Base-by-base conservation (phyloP, 202 grass and related monocot species). In the Saccharum hybrid region DNA sequence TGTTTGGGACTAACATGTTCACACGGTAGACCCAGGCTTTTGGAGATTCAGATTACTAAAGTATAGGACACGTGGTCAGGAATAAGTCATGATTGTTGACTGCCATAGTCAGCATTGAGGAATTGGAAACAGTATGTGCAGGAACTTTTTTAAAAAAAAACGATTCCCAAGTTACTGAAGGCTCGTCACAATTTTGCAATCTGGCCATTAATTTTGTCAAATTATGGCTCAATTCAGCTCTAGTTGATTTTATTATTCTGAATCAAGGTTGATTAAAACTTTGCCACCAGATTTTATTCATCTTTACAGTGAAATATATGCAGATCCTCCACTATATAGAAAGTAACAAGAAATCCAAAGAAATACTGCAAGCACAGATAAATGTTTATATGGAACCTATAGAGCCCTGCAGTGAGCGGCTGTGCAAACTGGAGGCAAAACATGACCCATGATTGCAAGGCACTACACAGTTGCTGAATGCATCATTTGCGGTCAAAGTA, bases 221-320 rank as follows among this genome's bases (percentile, higher is more conserved):
- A 59, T 57, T 41, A 80, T 59, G 9, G 8, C 10, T 37, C 12
- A 8, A 12, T 6, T 0, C 2, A 68, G 14, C 31, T 52, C 63
- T 40, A 51, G n/a, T 51, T 16, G n/a, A 39, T 52, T 67, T 64
- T 64, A 16, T 49, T 11, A 74, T 42, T 31, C 28, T 65, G 16
- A 63, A 77, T 36, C 26, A 19, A 68, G 30, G 75, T 21, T n/a
- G 63, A 46, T 8, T 61, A 52, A 67, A 83, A 7, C 28, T 73
- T 63, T 69, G n/a, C 22, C 41, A 71, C 41, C 69, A 22, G 34
- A n/a, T 10, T 7, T 11, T n/a, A 49, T 15, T 36, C 45, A 26
- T 62, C 43, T 45, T 23, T 16, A 37, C 10, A 48, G 4, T 37
- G 8, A 62, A 66, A n/a, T 56, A 39, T 41, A 33, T n/a, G n/a